phyloP scores from a whole-genome alignment of 768 basidiomycete species.

The Leccinum aurantiacum region DNA sequence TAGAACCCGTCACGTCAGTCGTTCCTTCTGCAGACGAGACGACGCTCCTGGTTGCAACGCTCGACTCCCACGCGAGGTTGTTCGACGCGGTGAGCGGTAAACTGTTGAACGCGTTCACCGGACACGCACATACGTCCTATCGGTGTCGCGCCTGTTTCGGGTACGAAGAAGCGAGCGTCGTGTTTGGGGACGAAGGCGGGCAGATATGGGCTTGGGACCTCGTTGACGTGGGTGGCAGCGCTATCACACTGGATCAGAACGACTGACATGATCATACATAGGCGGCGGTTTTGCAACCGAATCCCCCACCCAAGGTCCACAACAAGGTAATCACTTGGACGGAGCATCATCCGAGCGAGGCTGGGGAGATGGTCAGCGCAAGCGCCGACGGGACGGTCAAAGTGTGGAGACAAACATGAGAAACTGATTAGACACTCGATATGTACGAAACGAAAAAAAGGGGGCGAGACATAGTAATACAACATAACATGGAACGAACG shows the following conservation, averaged over 20 bases:
- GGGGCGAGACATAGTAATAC: slow-evolving; percentile 19
- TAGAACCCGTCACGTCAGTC: slow-evolving; percentile 87
- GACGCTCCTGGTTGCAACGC: slow-evolving; percentile 77
- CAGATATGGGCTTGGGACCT: slow-evolving; percentile 91
- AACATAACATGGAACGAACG: slow-evolving; percentile 17
- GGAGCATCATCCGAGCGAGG: slow-evolving; percentile 82
- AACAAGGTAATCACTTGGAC: slow-evolving; percentile 88
- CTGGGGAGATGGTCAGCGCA: slow-evolving; percentile 82
- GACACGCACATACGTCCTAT: slow-evolving; percentile 74
- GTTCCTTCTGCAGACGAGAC: slow-evolving; percentile 76
- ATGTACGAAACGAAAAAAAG: background rate
- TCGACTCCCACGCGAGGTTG: slow-evolving; percentile 82
- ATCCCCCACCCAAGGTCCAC: slow-evolving; percentile 77
- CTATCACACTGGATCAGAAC: background rate
- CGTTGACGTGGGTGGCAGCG: slow-evolving; percentile 62
- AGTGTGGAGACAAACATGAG: slow-evolving; percentile 67
- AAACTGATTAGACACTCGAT: background rate
- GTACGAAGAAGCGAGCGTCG: slow-evolving; percentile 74
- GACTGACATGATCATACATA: slow-evolving; percentile 31
- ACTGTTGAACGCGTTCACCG: slow-evolving; percentile 80
- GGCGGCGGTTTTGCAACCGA: slow-evolving; percentile 70
- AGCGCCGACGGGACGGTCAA: slow-evolving; percentile 91
- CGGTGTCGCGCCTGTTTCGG: slow-evolving; percentile 82
- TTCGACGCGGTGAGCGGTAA: slow-evolving; percentile 84
- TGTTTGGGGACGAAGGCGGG: slow-evolving; percentile 91